A percentile compares a stretch with the other conserved stretches of the same genome.
These are phyloP conservation scores for Paramyrothecium sp. DNA, from an alignment of 2,329 filamentous ascomycete genomes.

Conservation along the genomic window DNA sequence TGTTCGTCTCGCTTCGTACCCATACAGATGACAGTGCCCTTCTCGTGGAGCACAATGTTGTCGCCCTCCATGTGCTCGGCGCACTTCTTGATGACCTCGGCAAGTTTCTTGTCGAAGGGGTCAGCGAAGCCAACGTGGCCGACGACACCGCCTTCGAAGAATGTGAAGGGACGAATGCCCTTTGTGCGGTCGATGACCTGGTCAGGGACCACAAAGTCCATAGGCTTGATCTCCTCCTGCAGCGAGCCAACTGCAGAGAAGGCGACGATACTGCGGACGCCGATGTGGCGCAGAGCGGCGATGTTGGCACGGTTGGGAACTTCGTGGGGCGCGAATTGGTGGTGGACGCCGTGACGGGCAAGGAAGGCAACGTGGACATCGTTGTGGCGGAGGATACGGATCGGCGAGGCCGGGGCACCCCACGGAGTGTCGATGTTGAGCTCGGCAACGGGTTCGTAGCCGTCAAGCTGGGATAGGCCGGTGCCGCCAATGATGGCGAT, in stretches of 20 bases:
- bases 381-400: constrained; percentile 85
- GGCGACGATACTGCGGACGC: constrained; percentile 87
- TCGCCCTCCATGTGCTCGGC: constrained; percentile 77
- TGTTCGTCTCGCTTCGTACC: constrained; percentile 49
- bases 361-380: constrained; percentile 87
- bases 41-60: constrained; percentile 79
- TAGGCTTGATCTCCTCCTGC: constrained; percentile 88
- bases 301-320: constrained; percentile 96
- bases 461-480: constrained; percentile 81
- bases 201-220: constrained; percentile 95
- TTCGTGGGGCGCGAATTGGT: constrained; percentile 90
- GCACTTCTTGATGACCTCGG: constrained; percentile 74
- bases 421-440: constrained; percentile 81
- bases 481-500: constrained; percentile 94
- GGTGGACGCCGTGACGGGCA: constrained; percentile 84
- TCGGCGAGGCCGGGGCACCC: constrained; percentile 73
- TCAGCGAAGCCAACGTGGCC: constrained; percentile 95
- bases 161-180: constrained; percentile 90
- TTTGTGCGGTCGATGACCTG: constrained; percentile 98
- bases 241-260: constrained; percentile 94
- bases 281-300: constrained; percentile 87
- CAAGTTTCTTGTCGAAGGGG: constrained; percentile 81
- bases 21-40: constrained; percentile 89
- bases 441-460: constrained; percentile 80
- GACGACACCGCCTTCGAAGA: constrained; percentile 90